Conservation (phyloP, 139 green algal genomes). For the Chlamydomonas applanata region DNA sequence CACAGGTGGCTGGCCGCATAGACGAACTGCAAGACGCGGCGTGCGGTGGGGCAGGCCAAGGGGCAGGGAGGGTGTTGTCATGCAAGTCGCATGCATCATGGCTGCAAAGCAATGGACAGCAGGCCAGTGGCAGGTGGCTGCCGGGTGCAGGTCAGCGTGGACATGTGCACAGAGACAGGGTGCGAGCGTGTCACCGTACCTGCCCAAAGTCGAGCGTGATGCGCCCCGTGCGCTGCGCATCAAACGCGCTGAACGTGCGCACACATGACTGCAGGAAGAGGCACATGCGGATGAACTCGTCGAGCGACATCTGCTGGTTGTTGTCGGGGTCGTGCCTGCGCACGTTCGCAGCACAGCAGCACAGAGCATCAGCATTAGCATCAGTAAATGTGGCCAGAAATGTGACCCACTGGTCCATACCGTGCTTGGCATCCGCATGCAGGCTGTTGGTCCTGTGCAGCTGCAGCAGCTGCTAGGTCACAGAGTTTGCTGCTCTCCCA, state of each 20-base stretch:
- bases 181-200: background rate
- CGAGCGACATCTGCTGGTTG: conserved; percentile 1
- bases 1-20: conserved; percentile 4
- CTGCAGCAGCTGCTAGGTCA: too few species aligned
- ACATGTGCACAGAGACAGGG: background rate
- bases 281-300: conserved; percentile 22
- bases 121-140: too few species aligned
- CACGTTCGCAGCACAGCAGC: too few species aligned
- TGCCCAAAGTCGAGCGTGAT: conserved; percentile 46
- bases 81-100: background rate
- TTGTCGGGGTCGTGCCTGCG: conserved; percentile 17
- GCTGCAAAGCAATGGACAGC: background rate
- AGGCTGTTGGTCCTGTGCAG: too few species aligned
- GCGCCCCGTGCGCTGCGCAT: conserved; percentile 20
- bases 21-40: background rate
- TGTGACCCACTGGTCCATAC: too few species aligned
- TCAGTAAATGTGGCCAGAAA: too few species aligned
- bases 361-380: background rate
- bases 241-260: conserved; percentile 55
- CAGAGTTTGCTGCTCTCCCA: too few species aligned
- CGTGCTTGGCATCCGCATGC: too few species aligned
- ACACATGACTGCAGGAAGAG: conserved; percentile 48
- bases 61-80: too few species aligned
- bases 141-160: background rate
- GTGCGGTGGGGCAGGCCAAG: too few species aligned